Evolutionary conservation across 352 stramenopile species (phyloP), one percentile per base, ranked within the genome.

Genomic region (Pythium monospermum): DNA sequence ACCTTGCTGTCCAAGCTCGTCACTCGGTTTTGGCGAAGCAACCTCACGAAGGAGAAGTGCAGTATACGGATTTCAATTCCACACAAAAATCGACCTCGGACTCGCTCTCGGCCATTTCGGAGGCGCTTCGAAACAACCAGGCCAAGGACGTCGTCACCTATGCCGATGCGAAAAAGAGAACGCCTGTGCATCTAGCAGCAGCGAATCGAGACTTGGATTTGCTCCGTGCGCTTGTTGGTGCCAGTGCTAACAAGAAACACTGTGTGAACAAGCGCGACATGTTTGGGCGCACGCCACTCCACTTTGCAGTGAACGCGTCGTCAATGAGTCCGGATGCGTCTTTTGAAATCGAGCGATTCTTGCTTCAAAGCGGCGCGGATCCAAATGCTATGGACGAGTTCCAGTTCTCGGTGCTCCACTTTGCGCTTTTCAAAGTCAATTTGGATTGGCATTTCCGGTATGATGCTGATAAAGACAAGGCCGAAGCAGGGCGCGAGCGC

Each of bases 281-380:
- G 19, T 69, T 80, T 31, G 69, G 63, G 7, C 71, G 80, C 6
- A 85, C 80, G 11, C 72, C 77, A 3, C 50, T 91, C n/a, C 80
- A 91, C 38, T 84, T 81, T 46, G 80, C 80, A 26, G 68, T 91
- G 7, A 91, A 91, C 35, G 60, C 65, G 7, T 73, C 76, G 5
- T 65, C 64, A 0, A 88, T 89, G 73, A 83, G 53, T 23, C 64
- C 81, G 0, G 76, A 89, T 15, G 81, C 81, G n/a, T 84, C 76
- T 3, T 89, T 91, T 32, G 75, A 87, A n/a, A 57, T 89, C 7
- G 81, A 89, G 53, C 73, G 81, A 1, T 81, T 88, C 31, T 47
- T 91, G 22, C 39, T 91, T 6, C 71, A 83, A 25, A 68, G 47
- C 43, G 77, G 78, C 10, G 66, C 77, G 5, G 64, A 84, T 47